These are phyloP conservation scores for Rhododendron simsii DNA, from an alignment of 148 eudicot species.

Conservation along the genomic window DNA sequence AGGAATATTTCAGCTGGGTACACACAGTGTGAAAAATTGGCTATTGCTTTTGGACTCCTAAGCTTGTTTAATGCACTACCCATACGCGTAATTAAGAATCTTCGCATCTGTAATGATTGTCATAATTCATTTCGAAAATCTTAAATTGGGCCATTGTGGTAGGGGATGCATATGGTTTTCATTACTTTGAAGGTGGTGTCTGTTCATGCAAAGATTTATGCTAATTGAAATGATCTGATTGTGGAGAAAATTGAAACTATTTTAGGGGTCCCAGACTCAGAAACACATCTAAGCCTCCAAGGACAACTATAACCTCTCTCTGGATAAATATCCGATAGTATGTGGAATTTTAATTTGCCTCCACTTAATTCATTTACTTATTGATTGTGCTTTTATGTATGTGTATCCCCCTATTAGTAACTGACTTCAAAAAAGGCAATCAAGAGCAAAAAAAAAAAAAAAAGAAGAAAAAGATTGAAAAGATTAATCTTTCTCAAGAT, in stretches of 20 bases:
- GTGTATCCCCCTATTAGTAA: background rate
- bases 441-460: background rate
- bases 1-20: constrained; percentile 22
- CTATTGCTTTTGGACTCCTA: constrained; percentile 55
- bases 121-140: no score
- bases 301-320: background rate
- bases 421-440: background rate
- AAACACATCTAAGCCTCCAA: background rate
- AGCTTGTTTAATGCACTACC: constrained; percentile 52
- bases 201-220: constrained; percentile 65
- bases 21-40: constrained; percentile 44
- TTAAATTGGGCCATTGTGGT: no score
- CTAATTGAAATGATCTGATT: constrained; percentile 19
- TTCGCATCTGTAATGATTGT: constrained; percentile 85
- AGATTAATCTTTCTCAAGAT: background rate
- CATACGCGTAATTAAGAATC: constrained; percentile 73
- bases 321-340: background rate
- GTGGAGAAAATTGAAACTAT: background rate
- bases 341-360: background rate
- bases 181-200: no score
- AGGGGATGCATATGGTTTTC: no score
- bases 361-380: background rate
- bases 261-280: background rate
- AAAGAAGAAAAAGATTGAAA: no score
- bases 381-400: background rate